Base-by-base conservation (phyloP, 805 yeast genomes). In the Yarrowia divulgata region DNA sequence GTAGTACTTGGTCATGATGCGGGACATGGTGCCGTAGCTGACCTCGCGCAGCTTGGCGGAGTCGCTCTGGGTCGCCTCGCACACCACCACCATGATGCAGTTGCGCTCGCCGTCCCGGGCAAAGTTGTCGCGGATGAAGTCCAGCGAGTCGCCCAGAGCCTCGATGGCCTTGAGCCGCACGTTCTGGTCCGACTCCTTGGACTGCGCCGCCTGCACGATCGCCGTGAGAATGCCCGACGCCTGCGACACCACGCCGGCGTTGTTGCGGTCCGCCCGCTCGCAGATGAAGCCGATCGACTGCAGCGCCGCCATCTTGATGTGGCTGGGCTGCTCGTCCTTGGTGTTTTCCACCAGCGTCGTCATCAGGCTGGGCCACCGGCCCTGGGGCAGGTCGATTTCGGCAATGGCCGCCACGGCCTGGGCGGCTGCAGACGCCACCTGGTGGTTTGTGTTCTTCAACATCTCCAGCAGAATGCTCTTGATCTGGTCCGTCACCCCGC, bases 31-130 rank as follows among this genome's bases (percentile, higher is more conserved):
- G 71, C 97, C 98, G 80, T 93, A 95, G 0, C 98, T 97, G 43
- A 97, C 89, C 9, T 97, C 94, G 80, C 93, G 97, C 72, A 95
- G 83, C 74, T 90, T 96, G 55, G 83, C 80, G 75, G 89, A 90
- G 43, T 85, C 85, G 29, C 96, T 90, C 79, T 94, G 97, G n/a
- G 99, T 93, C 18, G 98, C 97, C 80, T 95, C 98, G 81, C 99
- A 95, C 16, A 95, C 98, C 52, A 95, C 98, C 82, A 93, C 97
- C 99, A 95, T 95, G 78, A 95, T 90, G 80, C 90, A 93, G 78
- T 95, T 93, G 77, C 99, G 87, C 83, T 95, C 99, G 71, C 95
- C 96, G 77, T 94, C 98, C 70, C 90, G 85, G 74, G 88, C 93
- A 83, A 95, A 95, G 80, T 95, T 95, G 75, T 84, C 85, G 71